Conservation (phyloP, 2,329 filamentous ascomycete genomes). For the Xylariomycetidae sp. region DNA sequence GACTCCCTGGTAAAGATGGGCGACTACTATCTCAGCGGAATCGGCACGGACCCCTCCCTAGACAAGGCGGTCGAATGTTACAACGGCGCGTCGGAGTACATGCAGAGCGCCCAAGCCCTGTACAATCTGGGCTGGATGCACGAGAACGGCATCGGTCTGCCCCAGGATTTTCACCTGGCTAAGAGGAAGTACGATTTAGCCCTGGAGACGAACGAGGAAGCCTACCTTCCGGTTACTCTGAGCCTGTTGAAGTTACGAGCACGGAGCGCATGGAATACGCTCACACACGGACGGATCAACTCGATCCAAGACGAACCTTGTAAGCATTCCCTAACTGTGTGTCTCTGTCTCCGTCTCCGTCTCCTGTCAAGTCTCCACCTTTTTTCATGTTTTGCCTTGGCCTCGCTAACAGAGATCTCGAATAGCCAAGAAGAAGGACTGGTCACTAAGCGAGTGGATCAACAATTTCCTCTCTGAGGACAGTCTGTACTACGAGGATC, state of each 20-base stretch:
- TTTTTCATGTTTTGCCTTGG: no score
- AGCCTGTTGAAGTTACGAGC: slow-evolving; percentile 80
- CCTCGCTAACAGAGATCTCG: slow-evolving; percentile 22
- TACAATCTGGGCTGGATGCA: slow-evolving; percentile 99
- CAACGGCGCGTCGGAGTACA: slow-evolving; percentile 82
- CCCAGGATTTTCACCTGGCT: slow-evolving; percentile 94
- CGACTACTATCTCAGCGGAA: slow-evolving; percentile 87
- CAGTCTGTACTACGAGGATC: slow-evolving; percentile 57
- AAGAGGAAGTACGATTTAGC: slow-evolving; percentile 96
- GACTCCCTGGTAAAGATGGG: slow-evolving; percentile 97
- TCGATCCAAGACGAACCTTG: slow-evolving; percentile 85
- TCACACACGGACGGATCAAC: slow-evolving; percentile 87
- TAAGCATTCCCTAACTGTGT: slow-evolving; percentile 38
- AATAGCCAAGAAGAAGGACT: slow-evolving; percentile 64
- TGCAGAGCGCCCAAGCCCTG: slow-evolving; percentile 88
- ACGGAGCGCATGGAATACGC: slow-evolving; percentile 88
- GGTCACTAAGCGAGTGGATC: slow-evolving; percentile 82
- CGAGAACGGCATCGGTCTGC: slow-evolving; percentile 88
- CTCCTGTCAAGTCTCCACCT: no score
- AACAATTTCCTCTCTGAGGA: slow-evolving; percentile 75
- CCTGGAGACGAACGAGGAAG: slow-evolving; percentile 84
- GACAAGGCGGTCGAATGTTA: slow-evolving; percentile 94
- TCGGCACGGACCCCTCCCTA: slow-evolving; percentile 66
- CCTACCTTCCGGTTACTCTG: slow-evolving; percentile 87
- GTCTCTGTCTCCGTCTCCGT: not conserved